Evolutionary conservation across 2,329 filamentous ascomycete species (phyloP), one percentile per base, ranked within the genome.

Genomic region (Cylindrodendrum hubeiense): DNA sequence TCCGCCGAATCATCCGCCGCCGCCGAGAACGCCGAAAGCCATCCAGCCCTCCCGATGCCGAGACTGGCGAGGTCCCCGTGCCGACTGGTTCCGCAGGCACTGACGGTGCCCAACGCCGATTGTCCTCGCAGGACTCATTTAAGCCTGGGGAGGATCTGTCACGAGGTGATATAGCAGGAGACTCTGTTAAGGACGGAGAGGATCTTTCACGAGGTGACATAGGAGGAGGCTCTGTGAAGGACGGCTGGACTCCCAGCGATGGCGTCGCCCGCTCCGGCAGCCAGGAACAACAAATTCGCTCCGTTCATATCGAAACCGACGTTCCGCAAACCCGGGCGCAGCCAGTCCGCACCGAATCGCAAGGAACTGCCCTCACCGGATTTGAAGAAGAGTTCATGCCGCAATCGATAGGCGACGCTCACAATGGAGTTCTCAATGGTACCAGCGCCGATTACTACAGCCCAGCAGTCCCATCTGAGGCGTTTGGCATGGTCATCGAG

Each of bases 371-470:
- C 15, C 74, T 71, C 34, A 68, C 73, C 17, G 53, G 60, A n/a
- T 73, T 70, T 49, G 58, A 67, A 21, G 70, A 68, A 33, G 72
- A 76, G 24, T 75, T 74, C 56, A 72, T 75, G 70, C 76, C 75
- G 17, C 71, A 72, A 46, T 67, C 71, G n/a, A 68, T 74, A 10
- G 66, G 60, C 5, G 71, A 76, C 58, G 73, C 76, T 30, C 74
- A 77, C 21, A 71, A 76, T 30, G 75, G 74, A 44, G 75, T 77
- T 41, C 78, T 79, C 46, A 75, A 71, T 59, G 79, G 78, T 39
- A 78, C 75, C 41, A 83, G 75, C 56, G 79, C 79, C 46, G 80
- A 82, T 62, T 83, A 83, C 64, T 83, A 83, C 68, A 80, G 79
- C 52, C 76, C 79, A 13, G 78, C 78, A 3, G 77, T 83, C 47